A percentile compares a stretch with the other conserved stretches of the same genome.
These are phyloP conservation scores for Didymella segeticola DNA, from an alignment of 2,329 filamentous ascomycete genomes.

Conservation along the genomic window DNA sequence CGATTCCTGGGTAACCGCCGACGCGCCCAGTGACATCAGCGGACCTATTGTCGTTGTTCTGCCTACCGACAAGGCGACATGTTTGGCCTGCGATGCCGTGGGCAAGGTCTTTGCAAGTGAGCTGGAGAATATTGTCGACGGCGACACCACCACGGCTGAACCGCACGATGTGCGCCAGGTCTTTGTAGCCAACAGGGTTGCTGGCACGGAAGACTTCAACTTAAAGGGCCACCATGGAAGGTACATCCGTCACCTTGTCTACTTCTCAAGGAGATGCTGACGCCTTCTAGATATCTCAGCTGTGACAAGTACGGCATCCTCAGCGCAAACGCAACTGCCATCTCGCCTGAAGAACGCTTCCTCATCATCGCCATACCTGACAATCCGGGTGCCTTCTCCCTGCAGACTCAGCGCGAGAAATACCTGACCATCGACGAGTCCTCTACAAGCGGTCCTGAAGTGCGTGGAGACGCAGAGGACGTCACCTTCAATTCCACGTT, in stretches of 20 bases:
- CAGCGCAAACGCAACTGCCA: constrained; percentile 78
- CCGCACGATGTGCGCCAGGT: constrained; percentile 96
- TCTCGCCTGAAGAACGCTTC: constrained; percentile 85
- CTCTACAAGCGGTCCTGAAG: constrained; percentile 59
- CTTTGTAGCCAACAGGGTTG: constrained; percentile 85
- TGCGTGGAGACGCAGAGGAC: constrained; percentile 76
- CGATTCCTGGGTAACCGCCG: constrained; percentile 91
- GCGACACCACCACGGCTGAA: constrained; percentile 82
- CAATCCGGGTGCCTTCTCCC: constrained; percentile 73
- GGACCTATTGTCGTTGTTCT: constrained; percentile 86
- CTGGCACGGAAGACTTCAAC: constrained; percentile 79
- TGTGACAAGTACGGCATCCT: constrained; percentile 85
- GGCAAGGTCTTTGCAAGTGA: constrained; percentile 84
- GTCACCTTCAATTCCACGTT: constrained; percentile 74
- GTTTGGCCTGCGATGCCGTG: constrained; percentile 82
- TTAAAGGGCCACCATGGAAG: constrained; percentile 91
- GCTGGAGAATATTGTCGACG: constrained; percentile 88
- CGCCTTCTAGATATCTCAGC: constrained; percentile 71
- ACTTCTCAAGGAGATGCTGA: not conserved
- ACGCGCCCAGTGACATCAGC: constrained; percentile 73
- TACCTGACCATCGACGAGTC: constrained; percentile 66
- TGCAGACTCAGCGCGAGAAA: constrained; percentile 75
- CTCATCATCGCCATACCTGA: constrained; percentile 67
- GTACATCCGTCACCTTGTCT: constrained; percentile 51
- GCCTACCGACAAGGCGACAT: constrained; percentile 74